phyloP scores from a whole-genome alignment of 495 filamentous ascomycete species.

The Hyaloscypha bicolor region DNA sequence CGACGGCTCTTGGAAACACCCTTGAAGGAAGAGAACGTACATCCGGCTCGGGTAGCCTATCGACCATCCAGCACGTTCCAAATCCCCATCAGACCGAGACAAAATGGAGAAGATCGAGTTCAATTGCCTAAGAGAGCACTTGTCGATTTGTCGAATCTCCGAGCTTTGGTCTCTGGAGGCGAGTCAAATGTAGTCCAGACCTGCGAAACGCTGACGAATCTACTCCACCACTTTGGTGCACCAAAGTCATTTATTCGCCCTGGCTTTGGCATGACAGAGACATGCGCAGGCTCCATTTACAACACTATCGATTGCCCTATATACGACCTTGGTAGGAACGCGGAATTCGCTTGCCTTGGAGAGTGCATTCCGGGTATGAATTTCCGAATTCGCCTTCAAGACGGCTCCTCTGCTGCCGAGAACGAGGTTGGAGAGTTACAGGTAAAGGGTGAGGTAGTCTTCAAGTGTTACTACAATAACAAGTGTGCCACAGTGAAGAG shows the following conservation, averaged over 20 bases:
- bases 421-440: conserved; percentile 67
- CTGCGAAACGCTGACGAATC: conserved; percentile 32
- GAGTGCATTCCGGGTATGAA: conserved; percentile 37
- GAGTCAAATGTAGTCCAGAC: conserved; percentile 42
- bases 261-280: conserved; percentile 83
- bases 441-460: conserved; percentile 74
- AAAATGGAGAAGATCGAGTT: background rate
- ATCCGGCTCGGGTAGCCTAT: too few relatives aligned
- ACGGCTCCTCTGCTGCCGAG: conserved; percentile 43
- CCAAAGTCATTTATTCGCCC: conserved; percentile 47
- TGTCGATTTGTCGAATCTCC: conserved; percentile 36
- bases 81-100: too few relatives aligned
- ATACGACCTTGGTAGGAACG: conserved; percentile 71
- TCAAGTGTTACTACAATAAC: conserved; percentile 75
- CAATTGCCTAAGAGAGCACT: background rate
- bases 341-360: conserved; percentile 74
- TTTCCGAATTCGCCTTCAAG: conserved; percentile 34
- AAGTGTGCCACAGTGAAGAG: conserved; percentile 60
- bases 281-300: conserved; percentile 40
- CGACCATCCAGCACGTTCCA: too few relatives aligned
- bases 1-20: background rate
- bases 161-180: conserved; percentile 40
- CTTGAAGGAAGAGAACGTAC: background rate
- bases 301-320: conserved; percentile 60
- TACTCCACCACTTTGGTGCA: conserved; percentile 40